Base-by-base conservation (phyloP, 1,284 basidiomycete species). In the Ceratorhiza oryzae-sativae region DNA sequence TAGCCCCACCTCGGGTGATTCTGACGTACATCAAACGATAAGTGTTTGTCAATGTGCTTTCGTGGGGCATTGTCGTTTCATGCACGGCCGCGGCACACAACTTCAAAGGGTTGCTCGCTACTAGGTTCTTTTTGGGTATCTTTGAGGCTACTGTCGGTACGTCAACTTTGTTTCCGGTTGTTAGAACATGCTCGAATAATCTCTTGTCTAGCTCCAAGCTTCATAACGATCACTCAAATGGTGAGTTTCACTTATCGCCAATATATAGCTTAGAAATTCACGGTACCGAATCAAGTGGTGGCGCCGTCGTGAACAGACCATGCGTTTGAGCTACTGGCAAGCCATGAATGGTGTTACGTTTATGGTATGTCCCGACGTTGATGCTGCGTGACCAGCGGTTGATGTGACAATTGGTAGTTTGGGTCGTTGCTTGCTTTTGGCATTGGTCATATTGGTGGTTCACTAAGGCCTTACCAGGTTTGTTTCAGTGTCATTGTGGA, bases 221-320 rank as follows among this genome's bases (percentile, higher is more conserved):
- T 83, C 73, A 83, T 83, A 36, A 82, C 82, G 0, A 80, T 84
- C 36, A 84, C 82, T 8, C 82, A 83, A 72, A 84, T 83, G 82
- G 80, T 80, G 48, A 3, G 76, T 73, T 9, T 23, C 62, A 41
- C 1, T 20, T 13, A 25, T 15, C 25, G 6, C 18, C n/a, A 8
- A 15, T 27, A 36, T 42, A 58, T 25, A 36, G 18, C n/a, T 42
- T 23, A 41, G n/a, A n/a, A 23, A 25, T 10, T 59, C 36, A 45
- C 18, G 10, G 42, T 1, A 20, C 42, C 25, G 20, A 10, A 51
- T 48, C 25, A 58, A 81, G 82, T 84, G 82, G 82, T 83, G 83
- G 82, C 79, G 82, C 23, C 78, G 82, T 23, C 79, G 82, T 3
- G 82, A 83, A 72, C 83, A 85, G 76, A 83, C 84, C 0, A 78